Percentiles rank a stretch among this genome's conserved stretches.
Conservation (phyloP, 306 rosid species). For the Quercus mongolica region DNA sequence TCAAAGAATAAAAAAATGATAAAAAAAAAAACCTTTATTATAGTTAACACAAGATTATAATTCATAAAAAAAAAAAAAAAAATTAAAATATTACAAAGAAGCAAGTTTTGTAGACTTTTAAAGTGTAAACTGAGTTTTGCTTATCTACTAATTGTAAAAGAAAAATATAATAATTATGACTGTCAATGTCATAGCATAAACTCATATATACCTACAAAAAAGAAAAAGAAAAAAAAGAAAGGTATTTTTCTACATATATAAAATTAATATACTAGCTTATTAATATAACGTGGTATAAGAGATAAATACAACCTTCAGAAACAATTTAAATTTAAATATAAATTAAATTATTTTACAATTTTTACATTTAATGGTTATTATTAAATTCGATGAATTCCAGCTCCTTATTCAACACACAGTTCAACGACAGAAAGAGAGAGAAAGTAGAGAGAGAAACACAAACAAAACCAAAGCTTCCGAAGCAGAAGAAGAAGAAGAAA, state of each 20-base stretch:
- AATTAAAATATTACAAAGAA: background rate
- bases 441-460: constrained; percentile 10
- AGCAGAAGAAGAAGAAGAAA: constrained; percentile 9
- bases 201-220: no score
- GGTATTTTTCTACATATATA: no score
- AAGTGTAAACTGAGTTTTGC: background rate
- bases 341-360: constrained; percentile 16
- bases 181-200: no score
- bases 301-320: background rate
- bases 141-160: background rate
- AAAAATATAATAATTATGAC: background rate
- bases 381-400: background rate
- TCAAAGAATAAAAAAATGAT: no score
- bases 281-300: background rate
- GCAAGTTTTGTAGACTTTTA: background rate
- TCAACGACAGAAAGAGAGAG: constrained; percentile 39
- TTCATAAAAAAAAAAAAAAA: background rate
- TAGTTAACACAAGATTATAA: background rate
- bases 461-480: constrained; percentile 1
- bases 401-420: constrained; percentile 32
- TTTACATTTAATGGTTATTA: background rate
- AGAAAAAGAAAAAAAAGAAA: no score
- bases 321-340: constrained; percentile 3
- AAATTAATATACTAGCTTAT: background rate
- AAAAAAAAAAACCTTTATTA: no score